Base-by-base conservation (phyloP, 768 basidiomycete genomes). In the Chalciporus piperatus region DNA sequence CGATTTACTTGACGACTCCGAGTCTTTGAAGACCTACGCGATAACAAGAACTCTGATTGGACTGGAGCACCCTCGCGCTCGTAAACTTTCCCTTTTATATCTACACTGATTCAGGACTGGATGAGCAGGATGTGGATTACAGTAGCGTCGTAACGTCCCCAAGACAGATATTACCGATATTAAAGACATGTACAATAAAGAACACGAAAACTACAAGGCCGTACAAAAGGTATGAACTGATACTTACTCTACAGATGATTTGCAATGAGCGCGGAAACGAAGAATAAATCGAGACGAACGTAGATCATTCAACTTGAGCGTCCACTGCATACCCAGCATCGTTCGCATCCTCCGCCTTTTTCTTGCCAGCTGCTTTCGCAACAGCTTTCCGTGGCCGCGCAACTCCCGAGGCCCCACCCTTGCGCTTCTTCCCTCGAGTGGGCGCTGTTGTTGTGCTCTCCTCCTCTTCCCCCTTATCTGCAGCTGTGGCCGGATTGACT, bases 401-500 rank as follows among this genome's bases (percentile, higher is more conserved):
- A n/a, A 6, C 35, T 27, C 63, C 60, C 1, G 54, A 49, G 16
- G 59, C 43, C 41, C 68, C 62, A 32, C 58, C 57, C 59, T 68
- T 72, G 39, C 70, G 65, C 52, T 73, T 72, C 57, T 70, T 70
- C 40, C 68, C 69, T 39, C 62, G 61, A 45, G 50, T 55, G 4
- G 63, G 56, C 5, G 64, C 64, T 7, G 60, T 55, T 4, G 55
- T 53, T 30, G 57, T 55, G 12, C 62, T 37, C n/a, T 37, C 55
- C 10, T 72, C 72, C 28, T 73, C 72, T 38, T 63, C 64, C 4
- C 53, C 66, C 27, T 54, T 67, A 6, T 70, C 70, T 19, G 19
- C 50, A 3, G 47, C 43, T 39, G 43, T 38, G 38, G 50, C 51
- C 22, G 64, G 59, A 20, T 62, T 58, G 11, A 69, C 71, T 19